A percentile compares a stretch with the other conserved stretches of the same genome.
Evolutionary conservation across 2,329 filamentous ascomycete species (phyloP).

Genomic region (Colletotrichum filicis): DNA sequence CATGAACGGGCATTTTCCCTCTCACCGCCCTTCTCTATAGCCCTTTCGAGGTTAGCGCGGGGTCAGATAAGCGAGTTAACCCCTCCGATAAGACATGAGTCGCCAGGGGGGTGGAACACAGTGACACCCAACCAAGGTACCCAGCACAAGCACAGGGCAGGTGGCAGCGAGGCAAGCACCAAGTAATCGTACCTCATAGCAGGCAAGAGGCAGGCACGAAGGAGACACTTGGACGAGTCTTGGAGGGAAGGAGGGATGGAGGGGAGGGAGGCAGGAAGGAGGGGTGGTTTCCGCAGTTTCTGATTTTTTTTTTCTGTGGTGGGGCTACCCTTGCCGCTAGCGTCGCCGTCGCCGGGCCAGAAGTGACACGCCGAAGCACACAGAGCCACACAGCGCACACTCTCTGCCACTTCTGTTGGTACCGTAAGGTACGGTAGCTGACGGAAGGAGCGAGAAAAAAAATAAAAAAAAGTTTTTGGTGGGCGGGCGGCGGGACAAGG

Average conservation of each 20-base stretch:
- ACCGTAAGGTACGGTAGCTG: not conserved
- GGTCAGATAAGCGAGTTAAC: constrained; percentile 37
- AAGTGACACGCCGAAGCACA: not conserved
- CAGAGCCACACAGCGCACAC: not conserved
- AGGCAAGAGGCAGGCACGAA: not conserved
- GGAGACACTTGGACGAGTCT: too few species aligned
- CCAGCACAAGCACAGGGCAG: not conserved
- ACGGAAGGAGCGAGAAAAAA: constrained; percentile 4
- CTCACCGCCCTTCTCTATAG: constrained; percentile 41
- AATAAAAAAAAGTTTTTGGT: constrained; percentile 39
- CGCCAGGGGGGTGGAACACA: constrained; percentile 33
- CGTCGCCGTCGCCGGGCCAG: constrained; percentile 35
- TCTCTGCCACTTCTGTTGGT: not conserved
- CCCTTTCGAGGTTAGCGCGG: constrained; percentile 37
- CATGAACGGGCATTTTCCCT: constrained; percentile 36
- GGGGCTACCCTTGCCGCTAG: constrained; percentile 34
- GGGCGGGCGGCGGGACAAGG: constrained; percentile 21
- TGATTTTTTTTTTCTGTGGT: constrained; percentile 34
- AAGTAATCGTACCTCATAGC: not conserved
- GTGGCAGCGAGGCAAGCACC: constrained; percentile 1
- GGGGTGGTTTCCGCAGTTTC: constrained; percentile 39
- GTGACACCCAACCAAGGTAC: not conserved
- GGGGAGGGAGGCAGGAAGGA: constrained; percentile 31
- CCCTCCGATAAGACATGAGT: constrained; percentile 41
- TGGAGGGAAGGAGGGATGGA: not conserved